Percentiles rank a stretch among this genome's conserved stretches.
Evolutionary conservation across 768 basidiomycete genomes (phyloP).

Genomic region (Rhizopogon vesiculosus): DNA sequence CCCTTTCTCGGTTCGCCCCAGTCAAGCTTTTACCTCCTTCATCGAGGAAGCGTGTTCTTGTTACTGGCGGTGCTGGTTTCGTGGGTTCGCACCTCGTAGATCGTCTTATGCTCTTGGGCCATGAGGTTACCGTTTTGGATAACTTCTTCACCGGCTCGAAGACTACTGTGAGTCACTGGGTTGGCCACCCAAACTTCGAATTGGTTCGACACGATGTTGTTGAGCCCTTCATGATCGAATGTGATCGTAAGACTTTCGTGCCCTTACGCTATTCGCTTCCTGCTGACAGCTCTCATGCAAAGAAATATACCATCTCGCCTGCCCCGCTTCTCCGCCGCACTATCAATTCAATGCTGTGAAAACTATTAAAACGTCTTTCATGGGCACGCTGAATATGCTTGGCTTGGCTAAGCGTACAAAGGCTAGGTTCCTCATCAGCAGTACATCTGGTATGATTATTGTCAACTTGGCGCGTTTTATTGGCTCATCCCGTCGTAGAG

Average conservation of each 20-base stretch:
- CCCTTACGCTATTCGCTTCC: background rate
- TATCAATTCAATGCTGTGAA: conserved; percentile 99
- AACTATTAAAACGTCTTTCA: conserved; percentile 97
- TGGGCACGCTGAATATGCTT: conserved; percentile 98
- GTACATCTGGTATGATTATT: conserved; percentile 76
- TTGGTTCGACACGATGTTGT: conserved; percentile 97
- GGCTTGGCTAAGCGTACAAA: conserved; percentile 96
- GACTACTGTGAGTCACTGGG: conserved; percentile 94
- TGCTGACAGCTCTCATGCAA: background rate
- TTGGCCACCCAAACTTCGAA: conserved; percentile 98
- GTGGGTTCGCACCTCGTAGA: conserved; percentile 98
- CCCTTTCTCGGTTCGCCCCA: conserved; percentile 87
- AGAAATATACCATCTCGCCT: conserved; percentile 99
- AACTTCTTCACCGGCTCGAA: conserved; percentile 99
- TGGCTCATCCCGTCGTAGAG: conserved; percentile 44
- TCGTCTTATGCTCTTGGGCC: conserved; percentile 94
- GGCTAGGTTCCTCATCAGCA: conserved; percentile 93
- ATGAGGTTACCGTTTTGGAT: conserved; percentile 95
- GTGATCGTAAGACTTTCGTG: conserved; percentile 71
- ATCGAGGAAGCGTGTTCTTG: conserved; percentile 81
- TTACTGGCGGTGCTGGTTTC: conserved; percentile 99
- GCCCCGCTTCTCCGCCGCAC: conserved; percentile 95
- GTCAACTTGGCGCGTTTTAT: background rate
- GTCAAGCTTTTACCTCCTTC: conserved; percentile 81
- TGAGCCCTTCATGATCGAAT: conserved; percentile 97